Evolutionary conservation across 306 rosid genomes (phyloP).

Genomic region (Begonia fuchsioides): DNA sequence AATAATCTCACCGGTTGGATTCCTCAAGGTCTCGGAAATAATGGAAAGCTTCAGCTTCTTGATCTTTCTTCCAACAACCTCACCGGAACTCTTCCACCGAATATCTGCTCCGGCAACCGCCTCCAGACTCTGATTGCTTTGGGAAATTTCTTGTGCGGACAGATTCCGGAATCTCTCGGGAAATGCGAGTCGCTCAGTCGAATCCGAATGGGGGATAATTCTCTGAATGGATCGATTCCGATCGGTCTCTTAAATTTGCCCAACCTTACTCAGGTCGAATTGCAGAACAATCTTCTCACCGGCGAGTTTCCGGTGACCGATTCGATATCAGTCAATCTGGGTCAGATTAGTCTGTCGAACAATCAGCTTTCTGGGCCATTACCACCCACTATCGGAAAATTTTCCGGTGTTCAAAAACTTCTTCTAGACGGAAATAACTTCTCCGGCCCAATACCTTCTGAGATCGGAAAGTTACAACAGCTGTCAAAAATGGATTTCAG

Average conservation of each 20-base stretch:
- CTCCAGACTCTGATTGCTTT: slow-evolving; percentile 68
- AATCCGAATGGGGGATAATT: slow-evolving; percentile 87
- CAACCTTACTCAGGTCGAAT: slow-evolving; percentile 62
- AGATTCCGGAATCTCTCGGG: slow-evolving; percentile 79
- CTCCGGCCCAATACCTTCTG: slow-evolving; percentile 59
- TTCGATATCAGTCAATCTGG: slow-evolving; percentile 40
- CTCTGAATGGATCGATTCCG: slow-evolving; percentile 77
- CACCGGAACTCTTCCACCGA: slow-evolving; percentile 67
- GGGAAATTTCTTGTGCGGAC: slow-evolving; percentile 64
- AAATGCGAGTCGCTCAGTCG: slow-evolving; percentile 46
- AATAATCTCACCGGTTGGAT: slow-evolving; percentile 82
- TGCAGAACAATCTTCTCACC: slow-evolving; percentile 52
- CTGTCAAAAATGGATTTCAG: slow-evolving; percentile 80
- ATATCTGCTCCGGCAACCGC: slow-evolving; percentile 57
- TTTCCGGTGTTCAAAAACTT: slow-evolving; percentile 81
- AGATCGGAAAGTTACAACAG: slow-evolving; percentile 74
- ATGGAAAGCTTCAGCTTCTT: slow-evolving; percentile 47
- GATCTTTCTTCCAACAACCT: slow-evolving; percentile 84
- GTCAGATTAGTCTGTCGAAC: slow-evolving; percentile 78
- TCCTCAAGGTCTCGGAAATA: slow-evolving; percentile 63
- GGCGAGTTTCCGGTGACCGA: slow-evolving; percentile 49
- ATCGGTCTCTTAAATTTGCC: slow-evolving; percentile 69
- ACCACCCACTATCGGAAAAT: slow-evolving; percentile 72
- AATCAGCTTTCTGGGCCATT: slow-evolving; percentile 57
- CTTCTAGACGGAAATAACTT: slow-evolving; percentile 79